Base-by-base conservation (phyloP, 768 basidiomycete species). In the Russula lepida region DNA sequence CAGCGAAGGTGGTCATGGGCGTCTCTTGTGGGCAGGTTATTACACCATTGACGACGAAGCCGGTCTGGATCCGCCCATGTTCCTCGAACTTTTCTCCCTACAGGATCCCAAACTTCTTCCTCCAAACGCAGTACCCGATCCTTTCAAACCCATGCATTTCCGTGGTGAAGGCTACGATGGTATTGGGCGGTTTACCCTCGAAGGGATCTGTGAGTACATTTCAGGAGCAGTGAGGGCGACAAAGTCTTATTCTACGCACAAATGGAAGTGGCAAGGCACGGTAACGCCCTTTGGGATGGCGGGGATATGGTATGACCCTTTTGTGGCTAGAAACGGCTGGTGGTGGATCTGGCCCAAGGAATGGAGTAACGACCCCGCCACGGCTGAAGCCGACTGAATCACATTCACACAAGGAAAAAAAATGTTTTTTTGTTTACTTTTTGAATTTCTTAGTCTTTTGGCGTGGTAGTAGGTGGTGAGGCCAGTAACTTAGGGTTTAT, bases 291-390 rank as follows among this genome's bases (percentile, higher is more conserved):
- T 62, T 54, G 61, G 61, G 46, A 53, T 62, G 50, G 56, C 47
- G 2, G 61, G 61, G 7, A 23, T 15, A 13, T 62, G 61, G 61
- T 30, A 30, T 25, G 35, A 17, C 4, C 0, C 4, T 5, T 0
- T 1, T 12, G 13, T 13, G 41, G 11, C 3, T 43, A 5, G 2
- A 4, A 0, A 2, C 8, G 50, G 61, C n/a, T 54, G 51, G 51
- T 62, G 51, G 56, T 58, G 61, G 61, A 41, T 62, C 13, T 62
- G 61, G 61, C 61, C 61, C 4, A 43, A 23, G 33, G 51, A 54
- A 25, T 62, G 61, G 62, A 59, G 58, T 23, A 44, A 12, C 21
- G 12, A 11, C 12, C 49, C 49, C 2, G 17, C n/a, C 15, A 32
- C 30, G 30, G 30, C n/a, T 23, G 43, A n/a, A 44, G n/a, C 19